Evolutionary conservation across 2,329 filamentous ascomycete species (phyloP), one percentile per base, ranked within the genome.

Genomic region (Clarireedia paspali): DNA sequence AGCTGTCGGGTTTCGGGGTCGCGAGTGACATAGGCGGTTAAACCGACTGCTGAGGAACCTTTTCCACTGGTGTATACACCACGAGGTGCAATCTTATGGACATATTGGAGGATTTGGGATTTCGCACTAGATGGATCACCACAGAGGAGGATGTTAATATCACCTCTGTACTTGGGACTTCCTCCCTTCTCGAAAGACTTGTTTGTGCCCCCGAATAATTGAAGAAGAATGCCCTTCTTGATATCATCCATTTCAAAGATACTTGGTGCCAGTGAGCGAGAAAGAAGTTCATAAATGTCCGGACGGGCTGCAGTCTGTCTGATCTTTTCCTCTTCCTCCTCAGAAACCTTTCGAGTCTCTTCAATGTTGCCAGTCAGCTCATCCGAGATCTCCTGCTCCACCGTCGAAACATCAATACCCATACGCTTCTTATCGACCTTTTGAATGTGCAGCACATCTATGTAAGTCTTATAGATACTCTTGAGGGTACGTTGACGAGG

Each of bases 231-330:
- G 10, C 94, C 94, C 74, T 99, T 99, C 78, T 99, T 99, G 48
- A 97, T 91, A 67, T 99, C 94, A 64, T 99, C 94, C 85, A 95
- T 88, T 72, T 99, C 94, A 74, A 95, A 96, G 67, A 99, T 87
- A 58, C 91, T 96, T 14, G 94, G 94, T 2, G 94, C 94, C 27
- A 99, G 77, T 1, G 92, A 97, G 39, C 92, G 84, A 17, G 94
- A 82, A 4, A 99, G 82, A 24, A 99, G 81, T 23, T 99, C 91
- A 70, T 99, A 99, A 53, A 99, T 85, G 70, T 99, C 94, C 1
- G 85, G 77, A 53, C 94, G 84, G 34, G 82, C 79, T 10, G 88
- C 89, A 10, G 88, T 94, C 57, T 81, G 84, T 66, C 82, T 87
- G 69, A 99, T 99, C 75, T 88, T 92, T 55, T 84, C 84, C 69